Evolutionary conservation across 352 stramenopile genomes (phyloP), one percentile per base, ranked within the genome.

Genomic region (Chrysophaeum taylorii): DNA sequence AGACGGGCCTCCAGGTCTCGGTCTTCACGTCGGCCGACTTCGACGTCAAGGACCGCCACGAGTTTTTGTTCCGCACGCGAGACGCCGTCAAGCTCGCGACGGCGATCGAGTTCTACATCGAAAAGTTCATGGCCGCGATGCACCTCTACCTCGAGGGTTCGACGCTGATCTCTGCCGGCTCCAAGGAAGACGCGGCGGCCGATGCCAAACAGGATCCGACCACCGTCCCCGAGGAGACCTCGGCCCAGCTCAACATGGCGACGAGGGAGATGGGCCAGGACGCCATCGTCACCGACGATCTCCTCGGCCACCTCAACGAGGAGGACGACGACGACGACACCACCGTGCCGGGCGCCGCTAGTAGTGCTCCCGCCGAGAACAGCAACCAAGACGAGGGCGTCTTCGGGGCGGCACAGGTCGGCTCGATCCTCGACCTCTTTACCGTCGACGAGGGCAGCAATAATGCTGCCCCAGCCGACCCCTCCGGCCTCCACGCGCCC

Each of bases 111-210:
- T 78, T 76, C 48, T 78, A 79, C 64, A 78, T 82, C 33, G 77
- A 82, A 48, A 82, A 82, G 64, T 82, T 82, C 70, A 82, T 82
- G 77, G 70, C 64, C 42, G 42, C 76, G 25, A 82, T 82, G 77
- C 76, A 82, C 63, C 68, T 82, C 18, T 73, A 69, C 25, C 53
- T 79, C n/a, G 77, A 82, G 71, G 39, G 43, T n/a, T n/a, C n/a
- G n/a, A n/a, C n/a, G n/a, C n/a, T n/a, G n/a, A n/a, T n/a, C n/a
- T n/a, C n/a, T n/a, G n/a, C n/a, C n/a, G n/a, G n/a, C n/a, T n/a
- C n/a, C 25, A 38, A 31, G 29, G 64, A 38, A 5, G 31, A 36
- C 33, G 57, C 33, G 16, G 37, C 41, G 25, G 41, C 70, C 37
- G 12, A 68, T 18, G 15, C 23, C 5, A 54, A 67, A 54, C 2